A percentile compares a stretch with the other conserved stretches of the same genome.
Evolutionary conservation across 805 yeast species (phyloP).

Genomic region (Spencermartinsiella europaea): DNA sequence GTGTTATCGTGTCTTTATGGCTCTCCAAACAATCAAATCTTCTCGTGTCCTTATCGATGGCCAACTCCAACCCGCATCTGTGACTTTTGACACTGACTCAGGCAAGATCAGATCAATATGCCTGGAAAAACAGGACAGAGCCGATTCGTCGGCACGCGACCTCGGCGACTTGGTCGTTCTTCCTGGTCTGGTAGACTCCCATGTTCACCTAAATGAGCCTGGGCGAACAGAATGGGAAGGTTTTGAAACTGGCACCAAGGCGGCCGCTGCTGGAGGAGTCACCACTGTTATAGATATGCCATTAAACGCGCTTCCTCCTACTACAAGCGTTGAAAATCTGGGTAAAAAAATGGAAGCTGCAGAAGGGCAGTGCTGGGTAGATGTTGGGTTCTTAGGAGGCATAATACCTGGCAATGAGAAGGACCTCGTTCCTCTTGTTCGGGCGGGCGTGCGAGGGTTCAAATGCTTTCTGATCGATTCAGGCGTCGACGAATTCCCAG

Average conservation of each 20-base stretch:
- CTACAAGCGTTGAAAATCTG: constrained; percentile 76
- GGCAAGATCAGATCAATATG: constrained; percentile 2
- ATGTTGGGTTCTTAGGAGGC: constrained; percentile 97
- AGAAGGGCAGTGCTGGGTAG: constrained; percentile 79
- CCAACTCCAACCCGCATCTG: constrained; percentile 15
- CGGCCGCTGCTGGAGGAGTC: constrained; percentile 95
- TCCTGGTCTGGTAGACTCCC: constrained; percentile 92
- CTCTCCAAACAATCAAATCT: constrained; percentile 2
- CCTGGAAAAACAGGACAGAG: neutral
- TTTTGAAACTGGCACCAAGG: constrained; percentile 90
- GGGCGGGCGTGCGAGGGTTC: constrained; percentile 89
- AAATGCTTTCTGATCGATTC: constrained; percentile 89
- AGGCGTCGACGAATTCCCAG: constrained; percentile 96
- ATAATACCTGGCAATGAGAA: constrained; percentile 71
- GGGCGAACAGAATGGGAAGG: constrained; percentile 99
- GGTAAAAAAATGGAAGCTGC: constrained; percentile 75
- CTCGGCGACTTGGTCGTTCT: constrained; percentile 61
- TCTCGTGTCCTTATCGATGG: constrained; percentile 5
- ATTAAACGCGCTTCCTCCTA: constrained; percentile 90
- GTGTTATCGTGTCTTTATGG: too few relatives aligned
- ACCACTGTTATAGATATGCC: constrained; percentile 97
- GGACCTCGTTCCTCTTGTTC: constrained; percentile 67
- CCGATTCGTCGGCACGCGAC: constrained; percentile 31
- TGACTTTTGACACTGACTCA: constrained; percentile 7
- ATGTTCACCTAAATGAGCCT: constrained; percentile 92